These are phyloP conservation scores for Botrytis medusae DNA, from an alignment of 2,329 filamentous ascomycete species.

Conservation along the genomic window DNA sequence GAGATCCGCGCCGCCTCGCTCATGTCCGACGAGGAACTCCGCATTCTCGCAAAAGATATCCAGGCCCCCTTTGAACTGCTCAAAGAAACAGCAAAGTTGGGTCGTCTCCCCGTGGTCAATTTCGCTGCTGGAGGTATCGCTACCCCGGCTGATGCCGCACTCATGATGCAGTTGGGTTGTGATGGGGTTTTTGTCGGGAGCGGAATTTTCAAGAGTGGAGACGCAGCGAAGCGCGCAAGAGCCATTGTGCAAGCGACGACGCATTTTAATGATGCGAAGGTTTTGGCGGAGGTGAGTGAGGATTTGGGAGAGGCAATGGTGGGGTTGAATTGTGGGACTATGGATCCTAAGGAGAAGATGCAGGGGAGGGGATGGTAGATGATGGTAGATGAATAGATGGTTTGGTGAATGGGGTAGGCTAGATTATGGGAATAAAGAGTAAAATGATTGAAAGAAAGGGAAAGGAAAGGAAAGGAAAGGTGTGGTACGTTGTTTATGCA, in stretches of 20 bases:
- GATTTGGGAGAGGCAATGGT: slow-evolving; percentile 98
- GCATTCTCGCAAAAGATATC: slow-evolving; percentile 78
- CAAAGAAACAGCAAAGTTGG: slow-evolving; percentile 81
- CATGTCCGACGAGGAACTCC: slow-evolving; percentile 69
- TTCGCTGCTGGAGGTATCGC: slow-evolving; percentile 98
- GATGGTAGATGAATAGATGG: background rate
- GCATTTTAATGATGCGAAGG: slow-evolving; percentile 81
- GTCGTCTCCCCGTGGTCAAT: slow-evolving; percentile 91
- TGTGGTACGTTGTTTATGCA: background rate
- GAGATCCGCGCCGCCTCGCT: slow-evolving; percentile 73
- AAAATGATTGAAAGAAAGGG: background rate
- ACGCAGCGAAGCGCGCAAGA: slow-evolving; percentile 84
- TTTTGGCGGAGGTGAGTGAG: slow-evolving; percentile 82
- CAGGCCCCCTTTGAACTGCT: slow-evolving; percentile 76
- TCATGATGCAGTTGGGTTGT: slow-evolving; percentile 99
- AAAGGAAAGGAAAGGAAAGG: background rate
- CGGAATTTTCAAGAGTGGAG: slow-evolving; percentile 95
- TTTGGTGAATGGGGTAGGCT: background rate
- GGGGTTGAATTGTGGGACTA: slow-evolving; percentile 80
- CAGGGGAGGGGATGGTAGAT: slow-evolving; percentile 80
- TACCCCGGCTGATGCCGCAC: slow-evolving; percentile 92
- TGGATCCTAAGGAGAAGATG: slow-evolving; percentile 79
- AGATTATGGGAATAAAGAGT: background rate
- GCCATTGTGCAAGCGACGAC: slow-evolving; percentile 95
- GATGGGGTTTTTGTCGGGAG: slow-evolving; percentile 97